Evolutionary conservation across 768 basidiomycete species (phyloP).

Genomic region (Pulveroboletus sp.): DNA sequence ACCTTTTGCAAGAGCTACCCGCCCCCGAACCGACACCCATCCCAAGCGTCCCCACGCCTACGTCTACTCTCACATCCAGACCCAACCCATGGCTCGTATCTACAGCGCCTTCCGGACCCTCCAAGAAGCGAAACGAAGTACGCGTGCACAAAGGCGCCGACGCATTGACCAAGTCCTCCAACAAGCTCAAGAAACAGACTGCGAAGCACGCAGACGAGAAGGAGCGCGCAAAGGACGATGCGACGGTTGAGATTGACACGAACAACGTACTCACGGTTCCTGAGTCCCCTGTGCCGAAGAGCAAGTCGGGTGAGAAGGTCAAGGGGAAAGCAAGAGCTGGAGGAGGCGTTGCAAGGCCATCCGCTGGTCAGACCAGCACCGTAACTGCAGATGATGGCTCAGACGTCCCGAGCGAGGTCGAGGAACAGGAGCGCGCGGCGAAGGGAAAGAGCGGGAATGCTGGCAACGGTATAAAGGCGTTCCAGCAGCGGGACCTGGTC

Average conservation of each 20-base stretch:
- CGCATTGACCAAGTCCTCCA: slow-evolving; percentile 58
- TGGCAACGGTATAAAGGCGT: slow-evolving; percentile 50
- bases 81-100: slow-evolving; percentile 81
- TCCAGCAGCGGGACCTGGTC: slow-evolving; percentile 89
- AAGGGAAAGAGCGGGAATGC: slow-evolving; percentile 46
- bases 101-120: slow-evolving; percentile 38
- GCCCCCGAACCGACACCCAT: slow-evolving; percentile 4
- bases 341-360: background rate
- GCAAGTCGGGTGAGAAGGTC: slow-evolving; percentile 5
- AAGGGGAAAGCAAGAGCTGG: slow-evolving; percentile 14
- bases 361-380: slow-evolving; percentile 5
- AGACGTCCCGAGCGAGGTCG: slow-evolving; percentile 62
- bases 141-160: slow-evolving; percentile 64
- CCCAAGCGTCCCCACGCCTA: slow-evolving; percentile 15
- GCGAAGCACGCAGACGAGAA: slow-evolving; percentile 54
- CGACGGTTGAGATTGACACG: slow-evolving; percentile 66
- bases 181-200: slow-evolving; percentile 64
- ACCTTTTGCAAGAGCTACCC: slow-evolving; percentile 39
- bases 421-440: slow-evolving; percentile 56
- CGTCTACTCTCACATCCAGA: slow-evolving; percentile 13
- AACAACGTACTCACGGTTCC: slow-evolving; percentile 17
- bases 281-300: slow-evolving; percentile 1
- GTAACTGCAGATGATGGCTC: slow-evolving; percentile 32
- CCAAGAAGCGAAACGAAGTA: slow-evolving; percentile 71
- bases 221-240: slow-evolving; percentile 66